Base-by-base conservation (phyloP, 805 yeast species). In the Saturnispora silvae region DNA sequence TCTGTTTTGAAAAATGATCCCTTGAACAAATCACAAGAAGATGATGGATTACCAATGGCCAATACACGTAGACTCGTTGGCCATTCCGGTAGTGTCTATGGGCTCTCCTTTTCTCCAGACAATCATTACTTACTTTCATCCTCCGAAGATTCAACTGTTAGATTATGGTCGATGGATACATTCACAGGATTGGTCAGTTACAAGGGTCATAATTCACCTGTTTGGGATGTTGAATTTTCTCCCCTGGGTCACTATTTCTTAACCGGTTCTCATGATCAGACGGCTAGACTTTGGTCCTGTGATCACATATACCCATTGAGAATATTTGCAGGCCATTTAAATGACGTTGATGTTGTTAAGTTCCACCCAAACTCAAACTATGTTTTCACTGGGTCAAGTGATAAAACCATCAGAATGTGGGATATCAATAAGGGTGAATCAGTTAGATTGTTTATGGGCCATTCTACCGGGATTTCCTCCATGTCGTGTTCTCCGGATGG, bases 321-420 rank as follows among this genome's bases (percentile, higher is more conserved):
- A 48, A 83, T 92, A 19, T 89, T 92, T 65, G 97, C 97, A 0
- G 99, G 99, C 1, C 99, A 92, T 60, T 70, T 87, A 50, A 82
- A 85, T 51, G 99, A 92, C 62, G 97, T 92, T 27, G 97, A 92
- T 54, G 77, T 89, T 47, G 94, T 89, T 26, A 78, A 77, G 34
- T 92, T 89, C 71, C 98, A 92, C 61, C 97, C 98, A 19, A 92
- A 92, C 57, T 87, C 96, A 7, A 81, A 87, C 34, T 92, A 92
- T 55, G 77, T 92, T 5, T 78, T 92, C 52, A 89, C 98, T 0
- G 99, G 98, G 5, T 84, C 95, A 5, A 75, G 87, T 45, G 99
- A 92, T 60, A 85, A 86, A 61, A 85, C 97, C 0, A 81, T 94
- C 52, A 70, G 98, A 45, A 87, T 92, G 96, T 92, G 99, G 99